Percentiles rank a stretch among this genome's conserved stretches.
phyloP scores from a whole-genome alignment of 768 basidiomycete genomes.

The Grammothele lineata region DNA sequence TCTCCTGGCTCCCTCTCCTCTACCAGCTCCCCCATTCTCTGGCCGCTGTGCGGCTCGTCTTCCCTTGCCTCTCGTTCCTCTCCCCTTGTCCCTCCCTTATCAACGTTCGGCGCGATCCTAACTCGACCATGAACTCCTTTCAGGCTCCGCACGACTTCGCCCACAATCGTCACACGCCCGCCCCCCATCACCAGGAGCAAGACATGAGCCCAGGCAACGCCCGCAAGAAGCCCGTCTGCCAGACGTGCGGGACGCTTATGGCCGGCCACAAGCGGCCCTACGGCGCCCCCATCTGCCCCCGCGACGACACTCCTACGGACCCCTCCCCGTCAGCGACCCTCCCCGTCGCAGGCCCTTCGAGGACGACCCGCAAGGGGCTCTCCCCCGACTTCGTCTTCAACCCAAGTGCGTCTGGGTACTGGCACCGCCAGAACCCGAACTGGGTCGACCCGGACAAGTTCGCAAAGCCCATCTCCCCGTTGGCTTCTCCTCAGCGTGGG shows the following conservation, averaged over 20 bases:
- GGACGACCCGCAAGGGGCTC: background rate
- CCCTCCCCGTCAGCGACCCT: background rate
- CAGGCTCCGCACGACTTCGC: too few relatives aligned
- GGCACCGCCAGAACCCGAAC: conserved; percentile 32
- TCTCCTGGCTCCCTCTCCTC: background rate
- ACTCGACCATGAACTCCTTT: too few relatives aligned
- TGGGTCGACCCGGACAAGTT: conserved; percentile 23
- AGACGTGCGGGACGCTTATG: conserved; percentile 33
- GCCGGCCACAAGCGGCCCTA: conserved; percentile 34
- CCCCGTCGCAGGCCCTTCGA: background rate
- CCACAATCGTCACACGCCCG: too few relatives aligned
- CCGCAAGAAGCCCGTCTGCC: conserved; percentile 32
- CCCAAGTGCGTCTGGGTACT: conserved; percentile 17
- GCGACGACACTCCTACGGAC: conserved; percentile 1
- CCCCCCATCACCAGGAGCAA: background rate
- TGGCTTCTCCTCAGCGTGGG: conserved; percentile 6
- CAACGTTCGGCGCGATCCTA: too few relatives aligned
- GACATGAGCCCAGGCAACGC: conserved; percentile 1
- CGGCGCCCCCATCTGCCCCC: conserved; percentile 30
- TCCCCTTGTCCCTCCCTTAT: background rate
- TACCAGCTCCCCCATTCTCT: background rate
- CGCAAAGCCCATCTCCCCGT: conserved; percentile 1
- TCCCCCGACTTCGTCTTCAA: conserved; percentile 9
- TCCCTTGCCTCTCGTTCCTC: background rate
- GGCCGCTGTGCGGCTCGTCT: too few relatives aligned